phyloP scores from a whole-genome alignment of 2,329 filamentous ascomycete genomes.

The Penicillium sp. region DNA sequence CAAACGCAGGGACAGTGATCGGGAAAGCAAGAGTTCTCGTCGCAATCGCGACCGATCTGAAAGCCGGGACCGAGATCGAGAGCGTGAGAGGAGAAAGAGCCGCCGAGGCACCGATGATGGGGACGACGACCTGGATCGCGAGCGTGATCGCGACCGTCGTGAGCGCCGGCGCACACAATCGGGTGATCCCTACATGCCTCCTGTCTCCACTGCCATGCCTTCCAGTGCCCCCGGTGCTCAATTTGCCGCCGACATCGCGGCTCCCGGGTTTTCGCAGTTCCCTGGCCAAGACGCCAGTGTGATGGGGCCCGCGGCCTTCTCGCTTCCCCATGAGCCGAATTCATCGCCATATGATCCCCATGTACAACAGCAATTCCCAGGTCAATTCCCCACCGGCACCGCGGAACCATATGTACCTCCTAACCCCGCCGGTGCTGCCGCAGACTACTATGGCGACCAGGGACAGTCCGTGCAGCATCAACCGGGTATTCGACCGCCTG shows the following conservation, averaged over 20 bases:
- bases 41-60: constrained; percentile 34
- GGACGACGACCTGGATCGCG: constrained; percentile 25
- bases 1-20: constrained; percentile 32
- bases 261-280: constrained; percentile 39
- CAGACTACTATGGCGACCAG: constrained; percentile 67
- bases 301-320: constrained; percentile 20
- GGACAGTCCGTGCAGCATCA: constrained; percentile 63
- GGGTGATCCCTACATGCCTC: constrained; percentile 31
- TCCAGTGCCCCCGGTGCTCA: constrained; percentile 30
- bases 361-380: constrained; percentile 62
- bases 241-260: constrained; percentile 35
- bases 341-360: constrained; percentile 49
- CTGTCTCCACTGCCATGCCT: constrained; percentile 24
- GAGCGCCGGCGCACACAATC: constrained; percentile 37
- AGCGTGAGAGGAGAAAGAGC: constrained; percentile 29
- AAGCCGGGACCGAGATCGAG: constrained; percentile 33
- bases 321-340: constrained; percentile 27
- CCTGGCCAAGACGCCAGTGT: constrained; percentile 37
- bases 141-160: constrained; percentile 24
- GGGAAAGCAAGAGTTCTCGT: constrained; percentile 28
- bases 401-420: constrained; percentile 52
- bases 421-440: constrained; percentile 57
- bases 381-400: constrained; percentile 56
- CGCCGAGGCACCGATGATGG: constrained; percentile 22
- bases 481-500: constrained; percentile 61